phyloP scores from a whole-genome alignment of 768 basidiomycete species.

The Lactarius sanguifluus region DNA sequence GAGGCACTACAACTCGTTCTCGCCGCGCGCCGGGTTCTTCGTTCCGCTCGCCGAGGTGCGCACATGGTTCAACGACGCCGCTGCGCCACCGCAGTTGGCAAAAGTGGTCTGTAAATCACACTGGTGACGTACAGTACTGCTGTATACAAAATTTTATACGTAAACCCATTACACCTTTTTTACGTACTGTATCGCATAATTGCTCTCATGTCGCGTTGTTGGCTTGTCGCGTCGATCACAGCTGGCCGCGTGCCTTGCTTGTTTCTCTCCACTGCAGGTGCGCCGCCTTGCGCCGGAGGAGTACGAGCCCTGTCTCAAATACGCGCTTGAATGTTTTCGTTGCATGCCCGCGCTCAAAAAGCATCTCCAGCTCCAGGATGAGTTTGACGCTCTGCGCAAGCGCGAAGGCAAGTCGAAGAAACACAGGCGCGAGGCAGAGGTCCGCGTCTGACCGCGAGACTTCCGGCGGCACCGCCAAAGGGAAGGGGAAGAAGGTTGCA shows the following conservation, averaged over 20 bases:
- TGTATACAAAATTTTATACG: too few species aligned
- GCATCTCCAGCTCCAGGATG: constrained; percentile 73
- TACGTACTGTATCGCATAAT: background rate
- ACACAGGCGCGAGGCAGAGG: constrained; percentile 8
- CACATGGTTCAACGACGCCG: constrained; percentile 54
- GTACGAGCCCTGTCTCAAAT: constrained; percentile 69
- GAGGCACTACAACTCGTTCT: constrained; percentile 91
- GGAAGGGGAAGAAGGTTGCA: background rate
- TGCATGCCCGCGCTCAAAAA: constrained; percentile 77
- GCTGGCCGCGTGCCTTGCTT: background rate
- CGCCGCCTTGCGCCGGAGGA: constrained; percentile 46
- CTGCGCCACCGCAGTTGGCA: constrained; percentile 45
- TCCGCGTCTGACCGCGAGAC: background rate
- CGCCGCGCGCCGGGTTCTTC: constrained; percentile 83
- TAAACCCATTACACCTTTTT: background rate
- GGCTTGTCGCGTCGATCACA: background rate
- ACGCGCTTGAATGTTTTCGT: constrained; percentile 64
- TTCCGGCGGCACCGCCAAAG: background rate
- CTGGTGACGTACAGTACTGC: too few species aligned
- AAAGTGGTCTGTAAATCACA: constrained; percentile 41
- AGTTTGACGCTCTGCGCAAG: constrained; percentile 49
- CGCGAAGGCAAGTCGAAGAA: constrained; percentile 23
- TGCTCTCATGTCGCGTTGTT: background rate
- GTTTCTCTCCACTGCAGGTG: too few species aligned
- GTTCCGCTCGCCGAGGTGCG: constrained; percentile 74